Evolutionary conservation across 2,329 filamentous ascomycete genomes (phyloP).

Genomic region (Pseudocercospora vitis): DNA sequence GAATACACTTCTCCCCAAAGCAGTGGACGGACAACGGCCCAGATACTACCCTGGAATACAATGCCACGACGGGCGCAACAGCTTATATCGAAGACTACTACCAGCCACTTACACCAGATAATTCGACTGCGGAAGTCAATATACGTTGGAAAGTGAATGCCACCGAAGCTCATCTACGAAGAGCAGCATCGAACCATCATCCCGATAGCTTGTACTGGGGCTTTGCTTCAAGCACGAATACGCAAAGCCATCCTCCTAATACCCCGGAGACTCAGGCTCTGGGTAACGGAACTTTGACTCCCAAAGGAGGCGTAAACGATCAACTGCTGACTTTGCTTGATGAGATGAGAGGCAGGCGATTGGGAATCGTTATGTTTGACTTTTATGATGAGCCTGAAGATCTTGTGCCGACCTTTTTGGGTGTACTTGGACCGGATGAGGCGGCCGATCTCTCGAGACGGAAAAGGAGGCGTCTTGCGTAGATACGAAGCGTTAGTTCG

Average conservation of each 20-base stretch:
- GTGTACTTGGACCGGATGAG: slow-evolving; percentile 26
- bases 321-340: slow-evolving; percentile 42
- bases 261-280: slow-evolving; percentile 51
- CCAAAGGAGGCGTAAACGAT: slow-evolving; percentile 49
- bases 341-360: slow-evolving; percentile 43
- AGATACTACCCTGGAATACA: slow-evolving; percentile 47
- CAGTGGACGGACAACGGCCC: slow-evolving; percentile 48
- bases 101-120: slow-evolving; percentile 38
- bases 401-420: slow-evolving; percentile 45
- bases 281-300: slow-evolving; percentile 43
- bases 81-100: slow-evolving; percentile 56
- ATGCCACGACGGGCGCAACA: slow-evolving; percentile 38
- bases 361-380: slow-evolving; percentile 57
- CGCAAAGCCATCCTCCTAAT: slow-evolving; percentile 41
- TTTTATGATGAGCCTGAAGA: slow-evolving; percentile 50
- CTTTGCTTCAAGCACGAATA: slow-evolving; percentile 49
- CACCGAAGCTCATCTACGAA: slow-evolving; percentile 42
- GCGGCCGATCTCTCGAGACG: slow-evolving; percentile 3
- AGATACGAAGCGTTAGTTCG: background rate
- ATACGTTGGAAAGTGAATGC: slow-evolving; percentile 50
- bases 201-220: slow-evolving; percentile 50
- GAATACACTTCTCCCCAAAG: slow-evolving; percentile 48
- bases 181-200: slow-evolving; percentile 38
- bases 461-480: background rate
- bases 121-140: slow-evolving; percentile 40